A percentile compares a stretch with the other conserved stretches of the same genome.
These are phyloP conservation scores for Apium graveolens DNA, from an alignment of 129 eudicot species.

Conservation along the genomic window DNA sequence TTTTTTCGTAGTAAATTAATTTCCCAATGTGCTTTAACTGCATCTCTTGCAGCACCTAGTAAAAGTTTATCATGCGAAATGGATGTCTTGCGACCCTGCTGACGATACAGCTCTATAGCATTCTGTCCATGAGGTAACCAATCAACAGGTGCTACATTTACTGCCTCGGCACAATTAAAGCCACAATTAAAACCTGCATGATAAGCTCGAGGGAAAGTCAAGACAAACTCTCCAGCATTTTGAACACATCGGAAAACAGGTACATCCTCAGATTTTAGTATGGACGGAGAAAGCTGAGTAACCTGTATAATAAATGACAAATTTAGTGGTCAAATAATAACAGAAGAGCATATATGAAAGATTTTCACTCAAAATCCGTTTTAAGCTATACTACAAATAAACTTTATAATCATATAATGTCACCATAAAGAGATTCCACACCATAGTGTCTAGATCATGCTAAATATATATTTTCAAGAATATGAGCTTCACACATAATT, in stretches of 20 bases:
- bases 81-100: conserved; percentile 77
- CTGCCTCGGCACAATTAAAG: conserved; percentile 98
- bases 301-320: conserved; percentile 39
- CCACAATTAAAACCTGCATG: conserved; percentile 98
- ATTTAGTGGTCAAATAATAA: background rate
- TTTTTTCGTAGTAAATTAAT: conserved; percentile 64
- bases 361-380: no score
- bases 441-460: background rate
- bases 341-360: background rate
- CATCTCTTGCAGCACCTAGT: conserved; percentile 98
- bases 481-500: background rate
- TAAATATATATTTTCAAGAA: background rate
- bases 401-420: background rate
- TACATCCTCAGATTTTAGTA: conserved; percentile 75
- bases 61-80: conserved; percentile 93
- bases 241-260: conserved; percentile 91
- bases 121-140: conserved; percentile 97
- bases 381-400: background rate
- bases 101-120: conserved; percentile 90
- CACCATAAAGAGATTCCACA: background rate
- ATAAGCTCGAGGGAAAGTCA: conserved; percentile 96
- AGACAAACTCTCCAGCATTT: conserved; percentile 81
- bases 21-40: conserved; percentile 99
- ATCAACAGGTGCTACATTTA: conserved; percentile 94
- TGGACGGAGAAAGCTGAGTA: conserved; percentile 87